Evolutionary conservation across 768 basidiomycete species (phyloP).

Genomic region (Pisolithus microcarpus): DNA sequence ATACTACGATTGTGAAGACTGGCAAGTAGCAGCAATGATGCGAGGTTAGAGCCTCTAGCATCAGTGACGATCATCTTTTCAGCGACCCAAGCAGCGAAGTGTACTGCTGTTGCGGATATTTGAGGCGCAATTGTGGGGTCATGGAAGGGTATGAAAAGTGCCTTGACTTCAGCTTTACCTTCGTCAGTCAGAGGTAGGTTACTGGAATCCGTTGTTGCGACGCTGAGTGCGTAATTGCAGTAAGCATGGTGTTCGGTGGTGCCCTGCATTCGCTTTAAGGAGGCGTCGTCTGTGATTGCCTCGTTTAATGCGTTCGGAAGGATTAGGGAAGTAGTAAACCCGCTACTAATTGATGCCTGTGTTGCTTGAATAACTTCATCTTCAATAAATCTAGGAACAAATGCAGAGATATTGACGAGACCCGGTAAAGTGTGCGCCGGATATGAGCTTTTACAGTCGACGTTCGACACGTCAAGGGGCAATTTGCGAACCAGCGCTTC

Average conservation of each 20-base stretch:
- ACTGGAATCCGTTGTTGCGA: conserved; percentile 70
- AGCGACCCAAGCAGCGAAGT: conserved; percentile 84
- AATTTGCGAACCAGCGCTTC: conserved; percentile 88
- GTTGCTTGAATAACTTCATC: conserved; percentile 62
- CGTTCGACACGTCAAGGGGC: conserved; percentile 81
- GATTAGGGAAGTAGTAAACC: conserved; percentile 82
- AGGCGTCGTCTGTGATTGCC: conserved; percentile 57
- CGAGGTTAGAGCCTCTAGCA: conserved; percentile 85
- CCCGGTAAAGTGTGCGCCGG: conserved; percentile 87
- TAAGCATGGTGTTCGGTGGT: conserved; percentile 60
- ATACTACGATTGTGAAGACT: conserved; percentile 84
- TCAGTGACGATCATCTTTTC: conserved; percentile 95
- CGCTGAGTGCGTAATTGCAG: conserved; percentile 82
- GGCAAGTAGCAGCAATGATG: conserved; percentile 89
- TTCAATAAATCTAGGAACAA: conserved; percentile 61
- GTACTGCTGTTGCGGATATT: conserved; percentile 70
- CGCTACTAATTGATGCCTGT: conserved; percentile 78
- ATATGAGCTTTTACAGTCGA: conserved; percentile 94
- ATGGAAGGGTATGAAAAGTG: conserved; percentile 80
- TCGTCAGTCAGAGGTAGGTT: conserved; percentile 62
- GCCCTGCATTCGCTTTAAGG: conserved; percentile 62
- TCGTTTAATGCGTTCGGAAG: conserved; percentile 61
- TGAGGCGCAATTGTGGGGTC: conserved; percentile 40
- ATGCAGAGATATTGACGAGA: conserved; percentile 81
- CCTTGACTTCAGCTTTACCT: conserved; percentile 70